Base-by-base conservation (phyloP, 148 eudicot species). In the Pharnaceum exiguum region DNA sequence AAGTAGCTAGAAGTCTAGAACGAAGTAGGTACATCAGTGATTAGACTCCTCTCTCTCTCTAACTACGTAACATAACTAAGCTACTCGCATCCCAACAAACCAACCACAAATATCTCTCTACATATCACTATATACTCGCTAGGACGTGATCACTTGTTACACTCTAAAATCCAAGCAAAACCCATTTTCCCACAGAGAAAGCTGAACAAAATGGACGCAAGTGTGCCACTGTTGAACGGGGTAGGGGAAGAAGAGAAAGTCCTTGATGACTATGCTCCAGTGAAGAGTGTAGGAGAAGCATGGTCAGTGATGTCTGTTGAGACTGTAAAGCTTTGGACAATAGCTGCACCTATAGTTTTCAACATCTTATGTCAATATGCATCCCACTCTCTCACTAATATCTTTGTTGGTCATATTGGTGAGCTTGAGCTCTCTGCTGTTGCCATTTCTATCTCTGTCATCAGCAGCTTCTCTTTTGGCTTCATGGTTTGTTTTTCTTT, bases 351-450 rank as follows among this genome's bases (percentile, higher is more conserved):
- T 0, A 82, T 85, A 1, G 74, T 74, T 9, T 46, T 85, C 10
- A 67, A 70, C 10, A 77, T 74, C 0, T 26, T 82, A 1, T 82
- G 85, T 43, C 74, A 71, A 70, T 85, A 57, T 23, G 87, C 74
- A 0, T 75, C 55, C 0, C 60, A 55, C 57, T 71, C 87, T 2
- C 36, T 75, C 7, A 79, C 91, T 3, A 68, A 44, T 39, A 82
- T 85, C 3, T 85, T 85, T 54, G 91, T 75, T 3, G 91, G 87
- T 2, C 91, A 85, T 55, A 52, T 85, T 46, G 87, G 91, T 0
- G 81, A 82, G 2, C 38, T 85, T 24, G 70, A 82, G 56, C 79
- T 85, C 16, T 85, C 91, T 1, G 77, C 83, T 28, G 67, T 82
- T 46, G 67, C 87, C 1, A 85, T 85, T 16, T 68, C 93, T 17